These are phyloP conservation scores for Trichoderma sp. DNA, from an alignment of 2,329 filamentous ascomycete genomes.

Conservation along the genomic window DNA sequence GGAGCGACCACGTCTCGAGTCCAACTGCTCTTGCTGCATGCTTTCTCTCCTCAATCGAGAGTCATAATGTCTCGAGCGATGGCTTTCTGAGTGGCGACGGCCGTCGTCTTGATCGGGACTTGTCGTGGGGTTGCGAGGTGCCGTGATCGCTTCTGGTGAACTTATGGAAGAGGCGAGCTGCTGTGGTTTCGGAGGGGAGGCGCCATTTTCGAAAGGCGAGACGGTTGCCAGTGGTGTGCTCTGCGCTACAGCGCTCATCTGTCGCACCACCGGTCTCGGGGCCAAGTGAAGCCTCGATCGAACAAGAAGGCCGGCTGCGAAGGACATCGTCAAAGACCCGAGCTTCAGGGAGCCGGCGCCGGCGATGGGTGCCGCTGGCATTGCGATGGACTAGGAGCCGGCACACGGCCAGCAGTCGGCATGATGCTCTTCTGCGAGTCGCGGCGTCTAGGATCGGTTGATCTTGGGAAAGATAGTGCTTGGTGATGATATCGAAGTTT, in stretches of 20 bases:
- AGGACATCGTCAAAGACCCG: slow-evolving; percentile 18
- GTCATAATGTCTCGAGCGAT: not conserved
- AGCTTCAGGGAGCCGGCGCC: slow-evolving; percentile 35
- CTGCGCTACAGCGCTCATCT: slow-evolving; percentile 5
- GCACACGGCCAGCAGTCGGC: slow-evolving; percentile 23
- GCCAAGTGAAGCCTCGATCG: not conserved
- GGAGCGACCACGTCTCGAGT: not conserved
- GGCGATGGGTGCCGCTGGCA: slow-evolving; percentile 32
- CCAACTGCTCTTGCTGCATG: not conserved
- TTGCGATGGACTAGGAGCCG: slow-evolving; percentile 28
- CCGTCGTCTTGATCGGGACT: not conserved
- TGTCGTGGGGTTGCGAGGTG: not conserved
- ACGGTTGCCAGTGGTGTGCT: not conserved
- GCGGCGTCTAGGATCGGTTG: not conserved
- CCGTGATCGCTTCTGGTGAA: not conserved
- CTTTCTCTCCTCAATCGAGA: not conserved
- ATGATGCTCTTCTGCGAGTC: slow-evolving; percentile 23
- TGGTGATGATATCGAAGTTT: no score
- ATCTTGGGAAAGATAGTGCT: not conserved
- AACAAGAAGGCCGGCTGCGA: slow-evolving; percentile 13
- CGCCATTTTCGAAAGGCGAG: not conserved
- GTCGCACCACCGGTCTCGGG: not conserved
- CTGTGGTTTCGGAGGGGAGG: not conserved
- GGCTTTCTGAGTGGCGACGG: not conserved
- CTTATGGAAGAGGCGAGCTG: slow-evolving; percentile 1